Percentiles rank a stretch among this genome's conserved stretches.
These are phyloP conservation scores for Omphalotus guepiniiformis DNA, from an alignment of 768 basidiomycete species.

Conservation along the genomic window DNA sequence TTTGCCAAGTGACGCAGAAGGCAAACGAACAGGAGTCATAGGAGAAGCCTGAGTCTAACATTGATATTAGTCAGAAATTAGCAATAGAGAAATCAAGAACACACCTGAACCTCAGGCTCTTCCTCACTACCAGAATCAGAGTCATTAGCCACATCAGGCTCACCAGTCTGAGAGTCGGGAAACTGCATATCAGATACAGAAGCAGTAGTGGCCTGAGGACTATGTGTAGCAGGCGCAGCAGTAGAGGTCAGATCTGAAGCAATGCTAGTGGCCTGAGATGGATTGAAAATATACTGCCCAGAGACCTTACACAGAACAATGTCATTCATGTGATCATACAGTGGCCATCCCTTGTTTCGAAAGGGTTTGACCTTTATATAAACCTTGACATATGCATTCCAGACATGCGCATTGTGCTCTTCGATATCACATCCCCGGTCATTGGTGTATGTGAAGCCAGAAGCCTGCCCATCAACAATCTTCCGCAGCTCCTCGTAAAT, in stretches of 20 bases:
- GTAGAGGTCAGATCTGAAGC: background rate
- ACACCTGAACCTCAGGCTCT: background rate
- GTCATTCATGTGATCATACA: background rate
- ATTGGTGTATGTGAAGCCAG: background rate
- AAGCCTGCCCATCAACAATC: background rate
- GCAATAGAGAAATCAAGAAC: background rate
- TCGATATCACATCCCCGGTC: background rate
- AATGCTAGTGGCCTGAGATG: background rate
- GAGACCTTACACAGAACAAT: background rate
- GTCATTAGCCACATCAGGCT: background rate
- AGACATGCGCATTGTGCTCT: background rate
- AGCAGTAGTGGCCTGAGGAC: background rate
- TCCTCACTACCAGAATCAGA: background rate
- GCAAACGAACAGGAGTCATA: background rate
- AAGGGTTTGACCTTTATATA: conserved; percentile 4
- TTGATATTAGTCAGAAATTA: background rate
- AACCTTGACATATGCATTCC: background rate
- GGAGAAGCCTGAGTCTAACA: background rate
- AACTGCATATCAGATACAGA: background rate
- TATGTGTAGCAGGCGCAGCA: background rate
- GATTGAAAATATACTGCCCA: background rate
- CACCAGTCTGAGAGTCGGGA: too few species aligned
- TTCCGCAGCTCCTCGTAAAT: background rate
- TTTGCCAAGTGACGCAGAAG: background rate
- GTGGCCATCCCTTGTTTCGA: conserved; percentile 5